phyloP scores from a whole-genome alignment of 2,329 filamentous ascomycete species.

The Monilinia vaccinii-corymbosi region DNA sequence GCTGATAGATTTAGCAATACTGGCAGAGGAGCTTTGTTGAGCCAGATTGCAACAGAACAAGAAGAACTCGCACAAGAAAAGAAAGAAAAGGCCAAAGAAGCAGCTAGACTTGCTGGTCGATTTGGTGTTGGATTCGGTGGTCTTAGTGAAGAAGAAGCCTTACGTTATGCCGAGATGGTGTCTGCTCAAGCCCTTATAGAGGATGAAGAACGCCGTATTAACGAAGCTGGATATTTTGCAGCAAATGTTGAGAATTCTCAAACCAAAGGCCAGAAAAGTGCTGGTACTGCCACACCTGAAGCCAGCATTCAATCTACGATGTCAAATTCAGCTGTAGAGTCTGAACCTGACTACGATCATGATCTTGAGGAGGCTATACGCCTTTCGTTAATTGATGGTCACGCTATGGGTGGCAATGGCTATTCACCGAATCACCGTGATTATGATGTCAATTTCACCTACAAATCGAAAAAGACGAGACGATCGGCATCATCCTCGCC shows the following conservation, averaged over 20 bases:
- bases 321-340: slow-evolving; percentile 22
- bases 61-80: slow-evolving; percentile 70
- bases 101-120: slow-evolving; percentile 61
- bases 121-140: slow-evolving; percentile 75
- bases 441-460: slow-evolving; percentile 43
- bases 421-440: slow-evolving; percentile 39
- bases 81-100: slow-evolving; percentile 55
- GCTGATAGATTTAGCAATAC: slow-evolving; percentile 49
- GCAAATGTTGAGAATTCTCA: slow-evolving; percentile 35
- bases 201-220: slow-evolving; percentile 48
- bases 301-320: slow-evolving; percentile 35
- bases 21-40: slow-evolving; percentile 61
- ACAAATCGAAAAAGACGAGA: slow-evolving; percentile 38
- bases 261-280: slow-evolving; percentile 29
- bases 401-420: slow-evolving; percentile 34
- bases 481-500: slow-evolving; percentile 31
- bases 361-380: slow-evolving; percentile 57
- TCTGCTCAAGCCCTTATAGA: slow-evolving; percentile 49
- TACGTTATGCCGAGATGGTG: slow-evolving; percentile 57
- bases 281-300: slow-evolving; percentile 44
- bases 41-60: slow-evolving; percentile 81
- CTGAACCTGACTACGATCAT: slow-evolving; percentile 43
- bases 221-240: slow-evolving; percentile 41
- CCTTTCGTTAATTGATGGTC: slow-evolving; percentile 48
- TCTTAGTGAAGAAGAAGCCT: slow-evolving; percentile 55